phyloP scores from a whole-genome alignment of 169 alveolate species.

The Pseudocohnilembus persalinus region DNA sequence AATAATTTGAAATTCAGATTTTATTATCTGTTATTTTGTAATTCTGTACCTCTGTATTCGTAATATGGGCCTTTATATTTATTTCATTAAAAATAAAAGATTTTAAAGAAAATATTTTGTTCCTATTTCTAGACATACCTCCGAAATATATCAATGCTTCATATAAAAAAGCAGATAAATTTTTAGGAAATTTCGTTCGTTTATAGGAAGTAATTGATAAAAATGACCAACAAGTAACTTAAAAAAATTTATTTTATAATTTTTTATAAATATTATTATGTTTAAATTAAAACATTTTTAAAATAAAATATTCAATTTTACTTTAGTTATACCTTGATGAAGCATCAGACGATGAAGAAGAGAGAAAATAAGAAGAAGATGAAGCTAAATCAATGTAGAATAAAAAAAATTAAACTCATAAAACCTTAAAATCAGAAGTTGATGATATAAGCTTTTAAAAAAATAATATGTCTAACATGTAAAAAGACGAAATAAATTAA shows the following conservation, averaged over 20 bases:
- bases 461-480: not conserved
- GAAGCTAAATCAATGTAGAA: not conserved
- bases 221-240: constrained; percentile 9
- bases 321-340: too few relatives aligned
- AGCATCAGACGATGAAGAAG: constrained; percentile 17
- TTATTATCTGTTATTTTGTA: not conserved
- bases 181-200: not conserved
- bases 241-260: too few relatives aligned
- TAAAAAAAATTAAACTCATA: not conserved
- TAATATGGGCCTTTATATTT: not conserved
- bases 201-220: not conserved
- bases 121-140: constrained; percentile 20
- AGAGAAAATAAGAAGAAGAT: not conserved
- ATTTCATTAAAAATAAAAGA: constrained; percentile 1
- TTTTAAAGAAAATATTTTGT: constrained; percentile 21
- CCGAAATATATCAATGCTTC: not conserved
- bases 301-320: too few relatives aligned
- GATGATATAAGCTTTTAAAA: not conserved
- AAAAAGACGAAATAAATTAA: not conserved
- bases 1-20: not conserved
- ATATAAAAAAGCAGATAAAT: constrained; percentile 6
- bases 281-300: too few relatives aligned
- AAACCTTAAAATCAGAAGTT: not conserved
- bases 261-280: not conserved
- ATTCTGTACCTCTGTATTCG: not conserved